Base-by-base conservation (phyloP, 768 basidiomycete genomes). In the Pleurotus djamor region DNA sequence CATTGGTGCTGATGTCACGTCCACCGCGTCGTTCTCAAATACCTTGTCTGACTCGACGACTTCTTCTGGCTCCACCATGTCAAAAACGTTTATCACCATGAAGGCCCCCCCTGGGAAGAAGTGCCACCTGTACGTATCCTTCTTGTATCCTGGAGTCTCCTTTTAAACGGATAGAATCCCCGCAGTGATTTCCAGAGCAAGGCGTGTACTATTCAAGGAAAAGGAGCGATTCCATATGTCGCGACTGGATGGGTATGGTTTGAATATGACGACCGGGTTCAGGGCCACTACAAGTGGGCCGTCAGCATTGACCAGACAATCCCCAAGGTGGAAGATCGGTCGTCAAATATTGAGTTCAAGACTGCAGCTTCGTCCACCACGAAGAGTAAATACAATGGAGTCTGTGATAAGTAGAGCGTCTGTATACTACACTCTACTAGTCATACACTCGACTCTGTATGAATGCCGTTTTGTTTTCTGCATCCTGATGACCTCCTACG, bases 231-330 rank as follows among this genome's bases (percentile, higher is more conserved):
- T 48, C 60, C 57, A 21, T 61, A 52, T 57, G 28, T 55, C 48
- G 63, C 57, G 8, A 63, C 63, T 5, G 62, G 62, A 3, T 63
- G 62, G 62, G 62, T 63, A 13, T 63, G 62, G 62, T 63, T 61
- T 17, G 59, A 63, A 17, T 63, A 63, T 44, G 55, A 63, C 32
- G 41, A 54, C 21, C 21, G 43, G 34, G 60, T 60, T 14, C 14
- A 63, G 4, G 62, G 52, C 21, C 62, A 63, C 36, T 61, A 58
- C 16, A 63, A 63, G 44, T 63, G 63, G 63, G 63, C 60, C 2
- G 13, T 60, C 34, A 60, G 32, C 44, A 61, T 61, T 21, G 60
- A 63, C 41, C 28, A 1, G 3, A 28, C 32, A 4, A 16, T 63
- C 43, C 48, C 60, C 2, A 63, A 63, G 32, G 44, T 48, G 13